Percentiles rank a stretch among this genome's conserved stretches.
Evolutionary conservation across 2,329 filamentous ascomycete species (phyloP).

Genomic region (Microdochium bolleyi): DNA sequence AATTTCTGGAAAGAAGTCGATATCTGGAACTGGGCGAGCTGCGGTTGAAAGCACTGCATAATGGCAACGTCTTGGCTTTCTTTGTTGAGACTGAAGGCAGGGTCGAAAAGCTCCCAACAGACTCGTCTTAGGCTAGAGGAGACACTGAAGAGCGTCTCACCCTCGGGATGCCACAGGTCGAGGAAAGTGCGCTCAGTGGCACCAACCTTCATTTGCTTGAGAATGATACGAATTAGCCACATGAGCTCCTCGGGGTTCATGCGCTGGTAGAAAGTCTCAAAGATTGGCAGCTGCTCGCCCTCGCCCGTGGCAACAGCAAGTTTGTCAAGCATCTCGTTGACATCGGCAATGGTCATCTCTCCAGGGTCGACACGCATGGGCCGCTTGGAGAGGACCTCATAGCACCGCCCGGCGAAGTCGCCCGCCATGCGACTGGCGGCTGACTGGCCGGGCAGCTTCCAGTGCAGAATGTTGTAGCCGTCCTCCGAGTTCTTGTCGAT

Average conservation of each 20-base stretch:
- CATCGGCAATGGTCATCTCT: conserved; percentile 77
- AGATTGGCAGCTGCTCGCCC: conserved; percentile 73
- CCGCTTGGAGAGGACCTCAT: conserved; percentile 76
- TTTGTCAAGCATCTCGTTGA: conserved; percentile 77
- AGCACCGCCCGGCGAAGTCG: conserved; percentile 87
- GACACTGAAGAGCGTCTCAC: conserved; percentile 74
- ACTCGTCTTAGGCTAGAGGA: conserved; percentile 85
- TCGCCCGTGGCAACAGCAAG: conserved; percentile 71
- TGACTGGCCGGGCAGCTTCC: conserved; percentile 77
- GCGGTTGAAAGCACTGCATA: conserved; percentile 95
- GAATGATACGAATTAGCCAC: conserved; percentile 90
- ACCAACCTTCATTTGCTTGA: conserved; percentile 66
- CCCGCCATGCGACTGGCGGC: conserved; percentile 62
- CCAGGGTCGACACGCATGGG: conserved; percentile 68
- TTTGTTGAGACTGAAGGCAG: conserved; percentile 61
- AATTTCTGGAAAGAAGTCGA: conserved; percentile 70
- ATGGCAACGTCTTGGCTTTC: conserved; percentile 68
- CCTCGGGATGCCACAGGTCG: conserved; percentile 73
- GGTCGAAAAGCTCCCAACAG: conserved; percentile 87
- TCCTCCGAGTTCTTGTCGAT: conserved; percentile 89
- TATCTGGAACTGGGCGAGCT: conserved; percentile 88
- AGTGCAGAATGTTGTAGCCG: conserved; percentile 76
- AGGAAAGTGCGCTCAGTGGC: conserved; percentile 87
- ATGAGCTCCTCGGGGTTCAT: conserved; percentile 93
- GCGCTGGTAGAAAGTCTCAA: conserved; percentile 74